phyloP scores from a whole-genome alignment of 2,329 filamentous ascomycete species.

The Orbilia blumenaviensis region DNA sequence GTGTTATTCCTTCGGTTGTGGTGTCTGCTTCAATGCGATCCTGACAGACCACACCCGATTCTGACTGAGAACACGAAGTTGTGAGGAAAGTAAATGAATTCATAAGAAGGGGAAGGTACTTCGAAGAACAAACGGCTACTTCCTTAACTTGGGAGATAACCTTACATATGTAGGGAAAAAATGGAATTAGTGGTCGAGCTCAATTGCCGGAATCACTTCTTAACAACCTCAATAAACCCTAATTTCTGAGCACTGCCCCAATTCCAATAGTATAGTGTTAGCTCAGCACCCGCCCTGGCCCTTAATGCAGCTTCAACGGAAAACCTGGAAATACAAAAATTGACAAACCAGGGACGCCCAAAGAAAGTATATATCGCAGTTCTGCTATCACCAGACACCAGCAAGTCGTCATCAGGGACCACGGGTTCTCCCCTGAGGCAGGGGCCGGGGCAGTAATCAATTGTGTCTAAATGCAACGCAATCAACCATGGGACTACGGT shows the following conservation, averaged over 20 bases:
- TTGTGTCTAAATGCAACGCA: constrained; percentile 26
- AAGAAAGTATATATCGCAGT: not conserved
- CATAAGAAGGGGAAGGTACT: not conserved
- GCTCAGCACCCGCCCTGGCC: not conserved
- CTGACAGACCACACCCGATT: not conserved
- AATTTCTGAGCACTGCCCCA: constrained; percentile 7
- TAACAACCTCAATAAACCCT: not conserved
- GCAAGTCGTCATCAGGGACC: constrained; percentile 35
- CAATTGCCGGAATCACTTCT: not conserved
- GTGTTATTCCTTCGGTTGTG: not conserved
- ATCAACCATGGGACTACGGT: constrained; percentile 38
- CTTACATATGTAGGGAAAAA: not conserved
- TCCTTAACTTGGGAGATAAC: not conserved
- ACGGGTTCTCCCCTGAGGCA: constrained; percentile 24
- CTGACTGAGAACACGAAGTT: not conserved
- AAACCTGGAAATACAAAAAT: constrained; percentile 17
- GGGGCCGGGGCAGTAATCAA: constrained; percentile 38
- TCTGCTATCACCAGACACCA: constrained; percentile 7
- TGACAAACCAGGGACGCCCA: not conserved
- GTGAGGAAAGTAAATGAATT: not conserved
- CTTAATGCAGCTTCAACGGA: not conserved
- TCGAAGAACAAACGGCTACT: not conserved
- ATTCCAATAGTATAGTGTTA: not conserved
- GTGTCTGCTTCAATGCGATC: not conserved
- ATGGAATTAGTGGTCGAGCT: not conserved